These are phyloP conservation scores for Porcisia hertigi DNA, from an alignment of 208 protist species.

Conservation along the genomic window DNA sequence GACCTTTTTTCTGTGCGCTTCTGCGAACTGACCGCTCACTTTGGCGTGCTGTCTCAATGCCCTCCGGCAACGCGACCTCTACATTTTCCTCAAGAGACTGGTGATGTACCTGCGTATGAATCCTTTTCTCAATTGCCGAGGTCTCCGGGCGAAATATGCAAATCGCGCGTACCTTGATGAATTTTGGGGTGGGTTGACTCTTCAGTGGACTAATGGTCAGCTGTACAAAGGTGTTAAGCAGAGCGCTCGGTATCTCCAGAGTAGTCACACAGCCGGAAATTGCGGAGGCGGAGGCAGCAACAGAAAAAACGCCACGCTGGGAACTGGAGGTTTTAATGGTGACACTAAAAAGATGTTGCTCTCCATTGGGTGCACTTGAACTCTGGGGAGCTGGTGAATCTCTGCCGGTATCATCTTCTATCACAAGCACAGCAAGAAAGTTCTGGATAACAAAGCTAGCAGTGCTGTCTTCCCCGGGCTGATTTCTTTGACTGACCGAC, in stretches of 20 bases:
- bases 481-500: background rate
- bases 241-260: slow-evolving; percentile 9
- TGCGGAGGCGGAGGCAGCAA: background rate
- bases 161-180: slow-evolving; percentile 16
- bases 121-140: background rate
- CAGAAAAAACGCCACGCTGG: slow-evolving; percentile 7
- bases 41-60: background rate
- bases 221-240: slow-evolving; percentile 10
- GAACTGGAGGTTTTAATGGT: slow-evolving; percentile 17
- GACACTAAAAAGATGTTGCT: background rate
- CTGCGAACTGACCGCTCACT: background rate
- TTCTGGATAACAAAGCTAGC: background rate
- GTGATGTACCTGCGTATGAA: background rate
- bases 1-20: background rate
- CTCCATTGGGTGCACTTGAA: background rate
- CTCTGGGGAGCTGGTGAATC: background rate
- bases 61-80: background rate
- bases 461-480: background rate
- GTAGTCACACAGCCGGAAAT: background rate
- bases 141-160: slow-evolving; percentile 16
- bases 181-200: background rate
- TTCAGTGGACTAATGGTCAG: background rate
- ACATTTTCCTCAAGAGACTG: slow-evolving; percentile 8
- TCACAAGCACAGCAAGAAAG: background rate
- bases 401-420: background rate